A percentile compares a stretch with the other conserved stretches of the same genome.
These are phyloP conservation scores for Roridomyces roridus DNA, from an alignment of 768 basidiomycete species.

Conservation along the genomic window DNA sequence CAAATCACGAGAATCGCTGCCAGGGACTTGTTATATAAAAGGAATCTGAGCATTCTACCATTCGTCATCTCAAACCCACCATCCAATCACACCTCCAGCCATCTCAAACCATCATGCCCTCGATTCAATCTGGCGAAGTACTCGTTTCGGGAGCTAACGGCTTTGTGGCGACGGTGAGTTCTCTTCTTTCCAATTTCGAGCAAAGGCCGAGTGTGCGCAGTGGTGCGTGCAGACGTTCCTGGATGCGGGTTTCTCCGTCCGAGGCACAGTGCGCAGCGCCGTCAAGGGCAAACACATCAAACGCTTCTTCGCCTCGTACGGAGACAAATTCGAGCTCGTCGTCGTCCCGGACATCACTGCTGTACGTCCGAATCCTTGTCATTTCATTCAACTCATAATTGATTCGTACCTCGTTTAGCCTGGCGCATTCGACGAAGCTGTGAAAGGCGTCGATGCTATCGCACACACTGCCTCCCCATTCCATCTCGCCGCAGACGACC, in stretches of 20 bases:
- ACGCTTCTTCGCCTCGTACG: slow-evolving; percentile 58
- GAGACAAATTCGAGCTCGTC: slow-evolving; percentile 65
- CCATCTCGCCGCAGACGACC: slow-evolving; percentile 49
- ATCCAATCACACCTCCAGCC: no score
- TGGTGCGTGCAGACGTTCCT: slow-evolving; percentile 64
- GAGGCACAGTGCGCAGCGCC: slow-evolving; percentile 68
- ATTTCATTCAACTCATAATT: no score
- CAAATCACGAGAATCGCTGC: no score
- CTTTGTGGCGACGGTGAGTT: slow-evolving; percentile 51
- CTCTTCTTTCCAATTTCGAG: background rate
- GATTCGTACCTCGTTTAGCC: slow-evolving; percentile 38
- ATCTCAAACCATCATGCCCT: no score
- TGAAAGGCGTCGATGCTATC: slow-evolving; percentile 76
- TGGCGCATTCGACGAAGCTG: slow-evolving; percentile 79
- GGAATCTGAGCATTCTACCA: no score
- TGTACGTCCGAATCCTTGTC: slow-evolving; percentile 24
- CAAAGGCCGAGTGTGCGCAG: background rate
- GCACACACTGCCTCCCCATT: slow-evolving; percentile 73
- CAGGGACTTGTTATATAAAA: no score
- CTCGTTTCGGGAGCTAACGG: slow-evolving; percentile 59
- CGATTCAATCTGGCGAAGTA: no score
- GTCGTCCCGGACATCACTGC: slow-evolving; percentile 70
- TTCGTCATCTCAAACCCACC: no score
- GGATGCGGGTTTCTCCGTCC: slow-evolving; percentile 63
- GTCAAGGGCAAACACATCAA: slow-evolving; percentile 64